Conservation (phyloP, 129 eudicot species). For the Helianthus tuberosus region DNA sequence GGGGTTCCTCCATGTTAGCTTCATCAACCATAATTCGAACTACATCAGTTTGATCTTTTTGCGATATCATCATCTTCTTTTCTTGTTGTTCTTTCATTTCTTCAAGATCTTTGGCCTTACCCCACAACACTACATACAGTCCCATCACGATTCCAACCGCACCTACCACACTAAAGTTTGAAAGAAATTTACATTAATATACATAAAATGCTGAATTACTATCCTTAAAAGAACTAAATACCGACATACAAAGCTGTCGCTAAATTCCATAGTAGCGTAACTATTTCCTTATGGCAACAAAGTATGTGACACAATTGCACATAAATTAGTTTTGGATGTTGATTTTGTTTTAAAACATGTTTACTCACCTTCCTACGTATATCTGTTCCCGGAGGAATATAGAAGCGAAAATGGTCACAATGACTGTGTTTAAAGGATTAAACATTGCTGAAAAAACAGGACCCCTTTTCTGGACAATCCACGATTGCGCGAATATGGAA, state of each 20-base stretch:
- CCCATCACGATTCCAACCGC: conserved; percentile 64
- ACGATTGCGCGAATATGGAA: conserved; percentile 79
- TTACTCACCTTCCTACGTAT: conserved; percentile 63
- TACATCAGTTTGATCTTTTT: conserved; percentile 26
- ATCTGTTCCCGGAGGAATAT: conserved; percentile 60
- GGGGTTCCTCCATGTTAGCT: conserved; percentile 59
- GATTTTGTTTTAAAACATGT: background rate
- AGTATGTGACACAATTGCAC: background rate
- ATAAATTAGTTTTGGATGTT: background rate
- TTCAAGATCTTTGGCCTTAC: conserved; percentile 67
- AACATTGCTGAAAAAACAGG: conserved; percentile 90
- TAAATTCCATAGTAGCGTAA: background rate
- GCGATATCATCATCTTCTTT: conserved; percentile 22
- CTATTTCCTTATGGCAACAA: background rate
- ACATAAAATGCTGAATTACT: background rate
- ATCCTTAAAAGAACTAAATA: background rate
- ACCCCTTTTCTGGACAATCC: conserved; percentile 76
- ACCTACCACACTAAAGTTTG: conserved; percentile 52
- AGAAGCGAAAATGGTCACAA: conserved; percentile 67
- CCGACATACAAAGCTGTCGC: background rate
- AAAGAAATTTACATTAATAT: background rate
- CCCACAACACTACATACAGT: conserved; percentile 72
- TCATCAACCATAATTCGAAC: conserved; percentile 35
- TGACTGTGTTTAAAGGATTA: conserved; percentile 70
- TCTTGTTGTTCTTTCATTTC: conserved; percentile 28